Evolutionary conservation across 345 rosid genomes (phyloP).

Genomic region (Salix udensis): DNA sequence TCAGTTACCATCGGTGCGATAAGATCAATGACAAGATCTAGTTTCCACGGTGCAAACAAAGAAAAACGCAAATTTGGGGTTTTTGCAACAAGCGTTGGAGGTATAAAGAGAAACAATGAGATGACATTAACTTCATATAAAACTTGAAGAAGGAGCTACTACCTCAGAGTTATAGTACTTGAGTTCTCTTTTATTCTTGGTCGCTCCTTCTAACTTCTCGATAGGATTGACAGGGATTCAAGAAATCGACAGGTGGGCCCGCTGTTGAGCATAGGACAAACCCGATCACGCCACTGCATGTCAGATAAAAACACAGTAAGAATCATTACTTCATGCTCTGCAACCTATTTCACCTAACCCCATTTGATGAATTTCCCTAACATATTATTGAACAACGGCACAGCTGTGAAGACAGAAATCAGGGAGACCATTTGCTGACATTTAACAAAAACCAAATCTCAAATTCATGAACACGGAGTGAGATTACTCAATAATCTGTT

Average conservation of each 20-base stretch:
- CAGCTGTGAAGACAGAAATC: too few relatives aligned
- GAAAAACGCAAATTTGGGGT: background rate
- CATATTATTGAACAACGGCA: too few relatives aligned
- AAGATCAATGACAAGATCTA: background rate
- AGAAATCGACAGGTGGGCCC: constrained; percentile 76
- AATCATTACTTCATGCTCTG: background rate
- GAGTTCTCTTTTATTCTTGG: constrained; percentile 56
- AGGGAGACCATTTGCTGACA: background rate
- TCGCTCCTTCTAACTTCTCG: constrained; percentile 74
- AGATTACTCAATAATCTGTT: too few relatives aligned
- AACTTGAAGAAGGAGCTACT: constrained; percentile 5
- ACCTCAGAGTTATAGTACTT: constrained; percentile 86
- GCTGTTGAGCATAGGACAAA: constrained; percentile 75
- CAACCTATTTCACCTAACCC: background rate
- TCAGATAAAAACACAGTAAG: background rate
- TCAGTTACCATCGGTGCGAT: too few relatives aligned
- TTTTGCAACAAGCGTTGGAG: background rate
- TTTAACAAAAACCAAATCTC: background rate
- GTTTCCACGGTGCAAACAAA: background rate
- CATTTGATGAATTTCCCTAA: background rate
- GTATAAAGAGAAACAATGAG: background rate
- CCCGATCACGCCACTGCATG: constrained; percentile 84
- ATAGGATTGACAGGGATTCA: constrained; percentile 87
- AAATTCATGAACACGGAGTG: too few relatives aligned
- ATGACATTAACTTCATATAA: background rate